Percentiles rank a stretch among this genome's conserved stretches.
These are phyloP conservation scores for Arabidopsis lyrata DNA, from an alignment of 441 rosid genomes.

Conservation along the genomic window DNA sequence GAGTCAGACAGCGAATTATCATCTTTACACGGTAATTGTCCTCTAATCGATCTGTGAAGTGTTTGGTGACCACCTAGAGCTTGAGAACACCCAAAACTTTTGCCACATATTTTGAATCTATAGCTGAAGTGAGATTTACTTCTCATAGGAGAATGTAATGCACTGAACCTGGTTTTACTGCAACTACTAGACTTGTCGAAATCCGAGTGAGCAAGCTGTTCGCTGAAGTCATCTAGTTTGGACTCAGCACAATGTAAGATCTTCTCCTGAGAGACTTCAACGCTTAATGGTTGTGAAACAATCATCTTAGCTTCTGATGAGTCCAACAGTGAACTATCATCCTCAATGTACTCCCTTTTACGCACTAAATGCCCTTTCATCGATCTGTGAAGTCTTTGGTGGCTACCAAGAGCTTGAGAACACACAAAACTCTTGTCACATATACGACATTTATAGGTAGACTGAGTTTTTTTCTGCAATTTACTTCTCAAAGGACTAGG, in stretches of 20 bases:
- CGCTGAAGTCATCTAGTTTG: not conserved
- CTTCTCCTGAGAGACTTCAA: constrained; percentile 3
- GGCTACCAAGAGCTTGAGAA: constrained; percentile 64
- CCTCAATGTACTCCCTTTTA: not conserved
- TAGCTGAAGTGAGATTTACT: constrained; percentile 21
- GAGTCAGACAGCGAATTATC: not conserved
- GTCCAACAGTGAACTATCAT: not conserved
- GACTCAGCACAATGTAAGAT: not conserved
- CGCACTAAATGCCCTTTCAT: not conserved
- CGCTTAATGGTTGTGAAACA: not conserved
- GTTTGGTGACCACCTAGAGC: constrained; percentile 68
- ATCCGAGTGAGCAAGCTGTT: not conserved
- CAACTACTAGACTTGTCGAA: not conserved
- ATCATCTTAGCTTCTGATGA: constrained; percentile 6
- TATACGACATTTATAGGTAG: constrained; percentile 47
- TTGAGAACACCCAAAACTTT: constrained; percentile 50
- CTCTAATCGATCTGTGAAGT: constrained; percentile 42
- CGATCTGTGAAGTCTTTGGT: constrained; percentile 40
- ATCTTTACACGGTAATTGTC: not conserved
- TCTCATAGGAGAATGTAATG: not conserved
- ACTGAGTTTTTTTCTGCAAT: not conserved
- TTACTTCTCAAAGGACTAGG: not conserved
- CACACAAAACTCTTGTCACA: constrained; percentile 55
- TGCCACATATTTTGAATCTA: constrained; percentile 56
- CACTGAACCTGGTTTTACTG: not conserved